Evolutionary conservation across 345 rosid genomes (phyloP).

Genomic region (Eucalyptus polybractea): DNA sequence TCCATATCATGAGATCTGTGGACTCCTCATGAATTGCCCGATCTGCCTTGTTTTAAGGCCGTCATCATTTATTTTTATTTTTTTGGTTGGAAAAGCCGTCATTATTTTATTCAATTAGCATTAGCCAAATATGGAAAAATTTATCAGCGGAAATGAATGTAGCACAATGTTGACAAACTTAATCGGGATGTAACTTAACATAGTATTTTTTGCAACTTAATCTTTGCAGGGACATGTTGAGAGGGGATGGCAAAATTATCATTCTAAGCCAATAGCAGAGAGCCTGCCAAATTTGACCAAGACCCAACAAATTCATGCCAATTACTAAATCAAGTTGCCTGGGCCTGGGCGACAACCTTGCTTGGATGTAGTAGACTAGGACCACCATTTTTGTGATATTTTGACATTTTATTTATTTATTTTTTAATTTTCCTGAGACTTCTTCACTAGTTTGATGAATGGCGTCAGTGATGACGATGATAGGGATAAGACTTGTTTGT

Average conservation of each 20-base stretch:
- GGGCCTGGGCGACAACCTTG: neutral
- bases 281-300: neutral
- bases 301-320: neutral
- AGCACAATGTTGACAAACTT: neutral
- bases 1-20: neutral
- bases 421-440: neutral
- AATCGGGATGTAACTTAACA: neutral
- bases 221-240: neutral
- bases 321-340: neutral
- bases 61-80: neutral
- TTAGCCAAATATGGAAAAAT: neutral
- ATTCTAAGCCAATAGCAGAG: neutral
- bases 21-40: rapidly evolving
- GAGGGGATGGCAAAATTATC: neutral
- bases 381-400: neutral
- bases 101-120: neutral
- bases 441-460: neutral
- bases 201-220: neutral
- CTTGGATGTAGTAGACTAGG: neutral
- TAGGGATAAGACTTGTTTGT: neutral
- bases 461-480: neutral
- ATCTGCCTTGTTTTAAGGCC: neutral
- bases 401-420: neutral
- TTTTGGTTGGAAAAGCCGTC: neutral
- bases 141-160: neutral